phyloP scores from a whole-genome alignment of 306 rosid species.

The Cyamopsis tetragonoloba region DNA sequence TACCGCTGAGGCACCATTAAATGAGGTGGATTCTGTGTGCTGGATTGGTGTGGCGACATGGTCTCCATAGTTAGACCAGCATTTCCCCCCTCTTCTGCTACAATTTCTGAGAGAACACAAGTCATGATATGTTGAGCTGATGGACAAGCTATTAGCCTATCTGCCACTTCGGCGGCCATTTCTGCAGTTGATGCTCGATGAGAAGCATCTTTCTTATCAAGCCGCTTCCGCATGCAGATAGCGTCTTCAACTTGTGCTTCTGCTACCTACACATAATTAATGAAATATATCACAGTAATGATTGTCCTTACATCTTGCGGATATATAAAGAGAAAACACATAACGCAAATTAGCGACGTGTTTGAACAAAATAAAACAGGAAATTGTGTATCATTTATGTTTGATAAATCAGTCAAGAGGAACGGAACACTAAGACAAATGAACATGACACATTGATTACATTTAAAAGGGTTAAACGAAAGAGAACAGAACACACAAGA shows the following conservation, averaged over 20 bases:
- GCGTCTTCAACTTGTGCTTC: conserved; percentile 84
- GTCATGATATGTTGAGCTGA: conserved; percentile 84
- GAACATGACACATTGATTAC: no score
- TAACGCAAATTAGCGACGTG: neutral
- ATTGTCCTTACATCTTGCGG: neutral
- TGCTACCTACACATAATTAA: conserved; percentile 51
- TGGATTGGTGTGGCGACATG: conserved; percentile 36
- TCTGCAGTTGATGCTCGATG: conserved; percentile 53
- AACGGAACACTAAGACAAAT: no score
- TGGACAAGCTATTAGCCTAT: conserved; percentile 82
- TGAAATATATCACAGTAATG: conserved; percentile 8
- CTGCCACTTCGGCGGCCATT: conserved; percentile 91
- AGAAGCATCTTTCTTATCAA: conserved; percentile 50
- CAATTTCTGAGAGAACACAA: conserved; percentile 84
- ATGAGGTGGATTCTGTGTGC: conserved; percentile 53
- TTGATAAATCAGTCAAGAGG: no score
- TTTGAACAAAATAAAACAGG: no score
- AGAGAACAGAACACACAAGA: no score
- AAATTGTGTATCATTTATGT: no score
- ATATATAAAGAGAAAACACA: neutral
- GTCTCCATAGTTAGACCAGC: conserved; percentile 55
- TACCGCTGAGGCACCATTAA: conserved; percentile 48
- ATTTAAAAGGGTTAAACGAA: no score
- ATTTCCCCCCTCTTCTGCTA: conserved; percentile 76
- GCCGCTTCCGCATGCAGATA: conserved; percentile 54